These are phyloP conservation scores for Cutaneotrichosporon sp. DNA, from an alignment of 1,284 basidiomycete genomes.

Conservation along the genomic window DNA sequence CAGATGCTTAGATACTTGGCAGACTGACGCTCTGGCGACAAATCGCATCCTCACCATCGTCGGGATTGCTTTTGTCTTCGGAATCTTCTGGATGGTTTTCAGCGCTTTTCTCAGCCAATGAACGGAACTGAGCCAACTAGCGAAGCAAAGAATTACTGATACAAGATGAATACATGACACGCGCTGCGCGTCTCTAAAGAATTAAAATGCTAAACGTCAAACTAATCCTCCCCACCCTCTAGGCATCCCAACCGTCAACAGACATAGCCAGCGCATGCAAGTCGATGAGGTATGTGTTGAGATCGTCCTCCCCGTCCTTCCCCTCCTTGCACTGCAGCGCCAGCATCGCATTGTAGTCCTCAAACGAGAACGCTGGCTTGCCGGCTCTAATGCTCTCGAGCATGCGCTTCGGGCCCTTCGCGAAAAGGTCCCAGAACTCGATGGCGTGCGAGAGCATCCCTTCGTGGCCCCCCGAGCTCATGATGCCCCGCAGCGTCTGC, in stretches of 20 bases:
- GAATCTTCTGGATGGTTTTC: too few relatives aligned
- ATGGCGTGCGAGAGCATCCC: constrained; percentile 71
- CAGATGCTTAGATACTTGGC: too few relatives aligned
- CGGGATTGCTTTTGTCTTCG: too few relatives aligned
- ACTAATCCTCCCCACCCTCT: too few relatives aligned
- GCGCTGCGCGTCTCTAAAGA: neutral
- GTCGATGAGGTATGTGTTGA: constrained; percentile 49
- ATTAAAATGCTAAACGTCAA: too few relatives aligned
- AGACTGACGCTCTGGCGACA: too few relatives aligned
- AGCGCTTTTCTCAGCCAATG: too few relatives aligned
- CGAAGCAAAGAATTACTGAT: too few relatives aligned
- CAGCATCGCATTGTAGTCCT: constrained; percentile 85
- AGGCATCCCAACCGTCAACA: constrained; percentile 14
- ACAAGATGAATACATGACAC: neutral
- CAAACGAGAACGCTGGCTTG: constrained; percentile 67
- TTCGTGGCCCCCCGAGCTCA: constrained; percentile 53
- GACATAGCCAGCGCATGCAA: constrained; percentile 45
- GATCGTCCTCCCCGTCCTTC: constrained; percentile 28
- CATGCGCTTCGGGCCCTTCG: constrained; percentile 66
- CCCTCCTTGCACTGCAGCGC: constrained; percentile 73
- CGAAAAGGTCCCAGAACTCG: constrained; percentile 75
- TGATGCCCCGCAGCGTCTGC: constrained; percentile 81
- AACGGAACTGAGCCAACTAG: too few relatives aligned
- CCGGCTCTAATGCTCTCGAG: constrained; percentile 59
- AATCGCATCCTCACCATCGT: too few relatives aligned